Evolutionary conservation across 2,329 filamentous ascomycete species (phyloP).

Genomic region (Curvularia lunata): DNA sequence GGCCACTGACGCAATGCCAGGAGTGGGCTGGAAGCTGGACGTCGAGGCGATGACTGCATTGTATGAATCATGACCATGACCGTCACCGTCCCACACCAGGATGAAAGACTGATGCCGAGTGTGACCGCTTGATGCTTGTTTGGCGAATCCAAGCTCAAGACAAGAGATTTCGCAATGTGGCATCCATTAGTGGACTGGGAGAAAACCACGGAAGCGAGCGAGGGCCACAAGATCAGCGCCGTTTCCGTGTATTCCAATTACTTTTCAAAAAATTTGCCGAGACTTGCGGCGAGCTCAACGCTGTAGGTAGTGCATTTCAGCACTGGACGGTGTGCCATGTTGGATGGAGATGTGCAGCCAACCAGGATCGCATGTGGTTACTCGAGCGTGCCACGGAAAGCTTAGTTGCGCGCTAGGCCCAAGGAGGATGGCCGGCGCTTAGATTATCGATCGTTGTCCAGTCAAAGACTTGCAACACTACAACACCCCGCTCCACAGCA

Average conservation of each 20-base stretch:
- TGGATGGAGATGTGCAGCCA: conserved; percentile 21
- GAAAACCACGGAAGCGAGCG: conserved; percentile 1
- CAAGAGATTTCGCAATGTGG: conserved; percentile 3
- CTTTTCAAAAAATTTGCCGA: conserved; percentile 8
- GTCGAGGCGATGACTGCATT: conserved; percentile 10
- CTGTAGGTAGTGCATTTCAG: conserved; percentile 6
- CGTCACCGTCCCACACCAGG: neutral
- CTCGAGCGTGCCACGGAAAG: conserved; percentile 23
- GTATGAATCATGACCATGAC: neutral
- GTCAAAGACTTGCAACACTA: conserved; percentile 23
- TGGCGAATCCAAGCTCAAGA: conserved; percentile 13
- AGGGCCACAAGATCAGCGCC: conserved; percentile 4
- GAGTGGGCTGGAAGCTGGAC: conserved; percentile 7
- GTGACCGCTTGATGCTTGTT: conserved; percentile 11
- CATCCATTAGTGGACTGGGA: neutral
- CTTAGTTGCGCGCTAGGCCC: conserved; percentile 24
- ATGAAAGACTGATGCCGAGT: conserved; percentile 9
- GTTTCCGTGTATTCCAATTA: conserved; percentile 2
- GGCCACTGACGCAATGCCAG: conserved; percentile 16
- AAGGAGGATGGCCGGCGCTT: conserved; percentile 27
- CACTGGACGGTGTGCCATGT: conserved; percentile 8
- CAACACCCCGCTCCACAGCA: conserved; percentile 34
- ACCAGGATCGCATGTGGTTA: conserved; percentile 18
- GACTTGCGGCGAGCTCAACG: conserved; percentile 15
- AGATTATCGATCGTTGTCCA: conserved; percentile 23